phyloP scores from a whole-genome alignment of 2,329 filamentous ascomycete genomes.

The Lachnum nothofagi region DNA sequence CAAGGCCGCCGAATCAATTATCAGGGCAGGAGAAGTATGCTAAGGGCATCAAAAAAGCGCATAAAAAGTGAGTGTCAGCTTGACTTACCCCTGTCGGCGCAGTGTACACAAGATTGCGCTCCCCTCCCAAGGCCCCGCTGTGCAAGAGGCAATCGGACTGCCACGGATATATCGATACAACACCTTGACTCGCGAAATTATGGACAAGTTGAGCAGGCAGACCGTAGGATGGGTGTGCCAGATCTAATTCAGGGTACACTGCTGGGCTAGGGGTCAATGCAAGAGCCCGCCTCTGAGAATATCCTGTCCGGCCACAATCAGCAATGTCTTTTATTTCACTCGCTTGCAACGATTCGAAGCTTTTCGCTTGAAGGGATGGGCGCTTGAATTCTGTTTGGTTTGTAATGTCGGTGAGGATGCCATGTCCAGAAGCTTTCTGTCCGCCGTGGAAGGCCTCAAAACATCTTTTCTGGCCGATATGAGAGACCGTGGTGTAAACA shows the following conservation, averaged over 20 bases:
- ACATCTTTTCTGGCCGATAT: conserved; percentile 23
- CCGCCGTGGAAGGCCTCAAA: conserved; percentile 14
- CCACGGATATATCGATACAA: conserved; percentile 72
- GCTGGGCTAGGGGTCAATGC: conserved; percentile 50
- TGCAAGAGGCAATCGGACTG: conserved; percentile 69
- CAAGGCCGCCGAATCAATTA: not conserved
- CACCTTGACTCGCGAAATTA: conserved; percentile 63
- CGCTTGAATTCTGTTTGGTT: conserved; percentile 18
- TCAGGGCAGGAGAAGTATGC: too few species aligned
- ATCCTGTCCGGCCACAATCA: conserved; percentile 40
- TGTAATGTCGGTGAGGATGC: conserved; percentile 12
- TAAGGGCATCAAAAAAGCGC: not conserved
- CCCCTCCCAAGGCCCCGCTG: conserved; percentile 59
- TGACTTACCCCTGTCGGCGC: conserved; percentile 58
- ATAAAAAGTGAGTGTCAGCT: not conserved
- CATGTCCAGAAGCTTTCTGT: not conserved
- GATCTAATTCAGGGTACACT: conserved; percentile 51
- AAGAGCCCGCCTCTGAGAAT: conserved; percentile 50
- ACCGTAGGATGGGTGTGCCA: conserved; percentile 59
- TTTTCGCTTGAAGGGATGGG: conserved; percentile 11
- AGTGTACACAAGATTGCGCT: conserved; percentile 70
- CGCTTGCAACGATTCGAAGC: conserved; percentile 33
- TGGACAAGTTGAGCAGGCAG: conserved; percentile 55
- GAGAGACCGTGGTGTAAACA: conserved; percentile 18
- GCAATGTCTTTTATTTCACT: conserved; percentile 43